phyloP scores from a whole-genome alignment of 2,329 filamentous ascomycete genomes.

The Hirsutella thompsonii region DNA sequence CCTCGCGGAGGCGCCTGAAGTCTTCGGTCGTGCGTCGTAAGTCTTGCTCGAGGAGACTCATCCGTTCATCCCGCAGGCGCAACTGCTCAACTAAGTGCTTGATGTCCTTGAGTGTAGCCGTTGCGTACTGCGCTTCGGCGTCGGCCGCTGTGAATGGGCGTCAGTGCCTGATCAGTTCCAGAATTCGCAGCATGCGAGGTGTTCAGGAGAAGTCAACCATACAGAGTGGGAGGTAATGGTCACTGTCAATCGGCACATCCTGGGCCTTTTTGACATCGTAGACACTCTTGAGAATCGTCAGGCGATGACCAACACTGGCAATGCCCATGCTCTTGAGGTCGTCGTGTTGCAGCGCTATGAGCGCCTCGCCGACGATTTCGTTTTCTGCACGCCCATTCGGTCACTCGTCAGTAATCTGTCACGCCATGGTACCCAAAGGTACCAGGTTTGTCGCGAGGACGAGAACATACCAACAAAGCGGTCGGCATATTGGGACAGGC shows the following conservation, averaged over 20 bases:
- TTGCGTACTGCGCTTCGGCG: conserved; percentile 71
- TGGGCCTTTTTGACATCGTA: conserved; percentile 95
- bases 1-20: conserved; percentile 77
- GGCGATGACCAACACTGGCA: conserved; percentile 78
- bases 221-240: conserved; percentile 91
- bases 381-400: conserved; percentile 50
- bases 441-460: background rate
- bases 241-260: conserved; percentile 78
- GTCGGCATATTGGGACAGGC: conserved; percentile 71
- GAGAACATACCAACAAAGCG: conserved; percentile 61
- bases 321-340: conserved; percentile 95
- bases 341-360: conserved; percentile 79
- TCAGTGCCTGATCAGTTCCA: background rate
- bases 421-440: too few species aligned
- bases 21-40: conserved; percentile 76
- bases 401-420: conserved; percentile 7
- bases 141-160: conserved; percentile 76
- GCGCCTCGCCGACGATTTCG: conserved; percentile 81
- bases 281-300: conserved; percentile 90
- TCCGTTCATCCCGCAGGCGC: conserved; percentile 78
- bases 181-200: too few species aligned
- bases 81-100: conserved; percentile 83
- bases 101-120: conserved; percentile 86
- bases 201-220: conserved; percentile 15
- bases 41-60: conserved; percentile 72